Evolutionary conservation across 495 filamentous ascomycete species (phyloP).

Genomic region (Entonaema liquescens): DNA sequence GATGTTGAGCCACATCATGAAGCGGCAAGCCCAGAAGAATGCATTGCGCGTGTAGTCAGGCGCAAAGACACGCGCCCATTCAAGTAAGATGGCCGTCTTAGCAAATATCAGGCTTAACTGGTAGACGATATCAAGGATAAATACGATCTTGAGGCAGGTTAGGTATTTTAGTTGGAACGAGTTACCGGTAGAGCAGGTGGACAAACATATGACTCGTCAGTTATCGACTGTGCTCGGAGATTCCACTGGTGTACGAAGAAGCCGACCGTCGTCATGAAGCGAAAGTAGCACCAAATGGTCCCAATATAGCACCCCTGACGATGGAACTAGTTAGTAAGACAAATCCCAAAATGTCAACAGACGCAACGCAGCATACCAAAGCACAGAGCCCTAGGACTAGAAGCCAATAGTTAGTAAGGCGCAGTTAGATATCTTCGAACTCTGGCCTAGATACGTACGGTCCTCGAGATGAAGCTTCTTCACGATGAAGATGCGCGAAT

Average conservation of each 20-base stretch:
- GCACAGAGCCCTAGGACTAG: neutral
- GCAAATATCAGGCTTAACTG: neutral
- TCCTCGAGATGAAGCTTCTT: neutral
- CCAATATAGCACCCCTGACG: neutral
- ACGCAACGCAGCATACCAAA: neutral
- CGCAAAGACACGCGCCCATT: conserved; percentile 10
- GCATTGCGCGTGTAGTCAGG: conserved; percentile 20
- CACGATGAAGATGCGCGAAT: neutral
- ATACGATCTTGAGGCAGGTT: neutral
- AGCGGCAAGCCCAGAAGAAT: conserved; percentile 42
- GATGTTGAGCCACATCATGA: conserved; percentile 50
- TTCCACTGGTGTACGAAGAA: neutral
- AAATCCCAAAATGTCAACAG: neutral
- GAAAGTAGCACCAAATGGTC: neutral
- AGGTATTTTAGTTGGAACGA: neutral
- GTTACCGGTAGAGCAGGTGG: neutral
- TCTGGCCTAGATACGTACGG: neutral
- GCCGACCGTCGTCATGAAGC: neutral
- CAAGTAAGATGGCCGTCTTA: conserved; percentile 18
- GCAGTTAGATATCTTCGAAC: neutral
- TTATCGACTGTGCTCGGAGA: neutral
- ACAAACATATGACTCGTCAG: neutral
- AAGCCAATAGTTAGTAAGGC: neutral
- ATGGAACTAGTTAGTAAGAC: neutral
- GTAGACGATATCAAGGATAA: neutral